phyloP scores from a whole-genome alignment of 2,329 filamentous ascomycete species.

The Aspergillus neoniger region DNA sequence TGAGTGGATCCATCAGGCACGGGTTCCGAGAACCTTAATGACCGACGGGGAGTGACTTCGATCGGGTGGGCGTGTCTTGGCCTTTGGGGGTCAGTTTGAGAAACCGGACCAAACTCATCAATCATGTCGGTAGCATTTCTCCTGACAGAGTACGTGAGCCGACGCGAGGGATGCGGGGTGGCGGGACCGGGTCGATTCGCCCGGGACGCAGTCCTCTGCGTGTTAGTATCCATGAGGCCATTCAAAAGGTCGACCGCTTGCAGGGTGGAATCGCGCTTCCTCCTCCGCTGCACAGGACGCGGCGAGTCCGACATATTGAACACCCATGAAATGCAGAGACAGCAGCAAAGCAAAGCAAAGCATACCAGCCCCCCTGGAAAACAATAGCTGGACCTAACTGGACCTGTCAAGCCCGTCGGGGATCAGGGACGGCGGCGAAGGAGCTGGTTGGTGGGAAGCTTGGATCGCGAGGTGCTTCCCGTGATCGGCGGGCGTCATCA shows the following conservation, averaged over 20 bases:
- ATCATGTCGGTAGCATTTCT: no score
- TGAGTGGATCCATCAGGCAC: not conserved
- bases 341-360: not conserved
- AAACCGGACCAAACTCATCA: not conserved
- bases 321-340: not conserved
- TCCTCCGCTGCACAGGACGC: conserved; percentile 12
- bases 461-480: not conserved
- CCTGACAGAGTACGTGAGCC: not conserved
- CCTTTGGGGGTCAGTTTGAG: not conserved
- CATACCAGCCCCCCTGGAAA: not conserved
- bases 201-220: not conserved
- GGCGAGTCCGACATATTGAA: conserved; percentile 14
- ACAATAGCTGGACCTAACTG: not conserved
- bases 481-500: conserved; percentile 11
- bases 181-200: not conserved
- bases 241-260: conserved; percentile 26
- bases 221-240: conserved; percentile 16
- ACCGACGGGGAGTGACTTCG: not conserved
- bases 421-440: not conserved
- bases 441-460: not conserved
- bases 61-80: not conserved
- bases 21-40: not conserved
- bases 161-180: conserved; percentile 9
- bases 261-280: conserved; percentile 20
- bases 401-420: not conserved